These are phyloP conservation scores for Colletotrichum tropicale DNA, from an alignment of 2,329 filamentous ascomycete genomes.

Conservation along the genomic window DNA sequence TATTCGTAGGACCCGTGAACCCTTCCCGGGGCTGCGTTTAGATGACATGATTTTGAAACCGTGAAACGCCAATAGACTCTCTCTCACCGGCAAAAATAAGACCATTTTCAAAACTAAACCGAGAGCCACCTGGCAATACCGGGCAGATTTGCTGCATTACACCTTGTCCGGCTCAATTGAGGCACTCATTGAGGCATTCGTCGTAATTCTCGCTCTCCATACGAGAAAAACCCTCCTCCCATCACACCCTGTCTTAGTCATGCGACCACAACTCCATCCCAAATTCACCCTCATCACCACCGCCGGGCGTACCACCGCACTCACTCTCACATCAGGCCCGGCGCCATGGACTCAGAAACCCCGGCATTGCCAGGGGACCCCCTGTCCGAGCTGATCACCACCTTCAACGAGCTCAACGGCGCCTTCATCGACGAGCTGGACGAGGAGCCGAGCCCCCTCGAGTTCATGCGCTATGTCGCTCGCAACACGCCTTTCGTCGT, in stretches of 20 bases:
- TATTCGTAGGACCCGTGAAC: neutral
- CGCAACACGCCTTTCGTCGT: slow-evolving; percentile 78
- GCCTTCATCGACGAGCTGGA: slow-evolving; percentile 62
- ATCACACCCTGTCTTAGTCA: neutral
- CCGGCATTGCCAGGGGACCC: slow-evolving; percentile 34
- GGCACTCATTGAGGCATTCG: neutral
- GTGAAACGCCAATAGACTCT: neutral
- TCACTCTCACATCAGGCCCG: neutral
- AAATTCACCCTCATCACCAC: neutral
- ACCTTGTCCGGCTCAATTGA: neutral
- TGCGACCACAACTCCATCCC: neutral
- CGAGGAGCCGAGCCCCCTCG: slow-evolving; percentile 72
- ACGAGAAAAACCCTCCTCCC: neutral
- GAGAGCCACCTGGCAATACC: neutral
- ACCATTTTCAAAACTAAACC: neutral
- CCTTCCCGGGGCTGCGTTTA: neutral
- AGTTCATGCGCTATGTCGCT: slow-evolving; percentile 80
- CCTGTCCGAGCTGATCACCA: slow-evolving; percentile 62
- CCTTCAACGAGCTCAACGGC: slow-evolving; percentile 77
- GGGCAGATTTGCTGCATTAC: neutral
- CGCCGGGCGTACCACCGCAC: neutral
- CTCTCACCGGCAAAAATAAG: neutral
- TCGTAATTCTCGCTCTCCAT: neutral
- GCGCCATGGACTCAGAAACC: neutral
- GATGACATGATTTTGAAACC: neutral